phyloP scores from a whole-genome alignment of 2,329 filamentous ascomycete species.

The Beauveria pseudobassiana region DNA sequence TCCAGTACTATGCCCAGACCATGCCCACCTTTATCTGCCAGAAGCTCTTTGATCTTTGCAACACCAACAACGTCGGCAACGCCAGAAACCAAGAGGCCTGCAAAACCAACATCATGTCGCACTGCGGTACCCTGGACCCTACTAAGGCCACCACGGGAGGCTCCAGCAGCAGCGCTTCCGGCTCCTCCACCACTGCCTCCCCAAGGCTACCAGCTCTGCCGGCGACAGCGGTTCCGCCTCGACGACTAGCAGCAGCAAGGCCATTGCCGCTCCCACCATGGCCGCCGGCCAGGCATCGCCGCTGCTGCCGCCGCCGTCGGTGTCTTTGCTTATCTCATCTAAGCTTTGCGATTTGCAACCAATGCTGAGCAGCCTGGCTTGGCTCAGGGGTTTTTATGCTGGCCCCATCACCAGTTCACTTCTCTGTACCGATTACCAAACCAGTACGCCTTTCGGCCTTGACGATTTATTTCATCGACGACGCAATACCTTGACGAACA shows the following conservation, averaged over 20 bases:
- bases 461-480: constrained; percentile 7
- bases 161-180: constrained; percentile 13
- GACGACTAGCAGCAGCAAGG: constrained; percentile 26
- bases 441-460: constrained; percentile 21
- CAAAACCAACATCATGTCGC: constrained; percentile 36
- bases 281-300: constrained; percentile 36
- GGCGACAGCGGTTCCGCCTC: constrained; percentile 25
- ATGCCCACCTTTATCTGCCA: constrained; percentile 47
- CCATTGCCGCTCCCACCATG: constrained; percentile 32
- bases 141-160: constrained; percentile 24
- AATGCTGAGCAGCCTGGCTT: neutral
- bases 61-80: constrained; percentile 32
- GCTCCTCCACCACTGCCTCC: constrained; percentile 19
- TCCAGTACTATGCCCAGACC: constrained; percentile 47
- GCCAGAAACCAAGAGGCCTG: constrained; percentile 39
- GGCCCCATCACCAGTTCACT: constrained; percentile 19
- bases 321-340: constrained; percentile 45
- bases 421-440: constrained; percentile 25
- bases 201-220: constrained; percentile 16
- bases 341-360: constrained; percentile 13
- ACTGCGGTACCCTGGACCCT: constrained; percentile 37
- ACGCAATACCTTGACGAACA: constrained; percentile 10
- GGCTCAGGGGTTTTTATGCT: neutral
- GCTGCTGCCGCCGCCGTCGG: constrained; percentile 42
- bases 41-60: constrained; percentile 41